phyloP scores from a whole-genome alignment of 805 yeast species.

The Nakazawaea populi region DNA sequence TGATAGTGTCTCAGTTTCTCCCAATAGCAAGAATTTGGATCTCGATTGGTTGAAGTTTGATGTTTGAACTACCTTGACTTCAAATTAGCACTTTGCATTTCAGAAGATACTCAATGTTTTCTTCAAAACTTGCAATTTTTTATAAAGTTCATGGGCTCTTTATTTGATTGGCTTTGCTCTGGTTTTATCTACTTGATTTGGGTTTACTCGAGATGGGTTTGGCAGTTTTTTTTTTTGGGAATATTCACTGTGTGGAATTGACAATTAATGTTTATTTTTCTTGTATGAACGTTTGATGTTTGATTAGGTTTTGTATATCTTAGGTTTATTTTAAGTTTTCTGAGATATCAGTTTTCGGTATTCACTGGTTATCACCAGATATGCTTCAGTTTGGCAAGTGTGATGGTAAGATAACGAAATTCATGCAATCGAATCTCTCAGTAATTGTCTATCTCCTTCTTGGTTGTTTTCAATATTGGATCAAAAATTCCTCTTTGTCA shows the following conservation, averaged over 20 bases:
- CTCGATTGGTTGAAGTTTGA: slow-evolving; percentile 31
- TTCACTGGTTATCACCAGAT: too few species aligned
- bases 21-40: slow-evolving; percentile 22
- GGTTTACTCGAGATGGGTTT: neutral
- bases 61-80: slow-evolving; percentile 12
- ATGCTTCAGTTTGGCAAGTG: too few species aligned
- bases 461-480: too few species aligned
- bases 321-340: too few species aligned
- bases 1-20: neutral
- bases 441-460: too few species aligned
- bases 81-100: neutral
- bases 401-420: too few species aligned
- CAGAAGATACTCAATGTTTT: neutral
- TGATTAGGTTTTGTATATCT: too few species aligned
- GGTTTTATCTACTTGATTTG: neutral
- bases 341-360: too few species aligned
- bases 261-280: neutral
- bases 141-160: neutral
- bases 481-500: too few species aligned
- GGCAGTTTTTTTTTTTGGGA: neutral
- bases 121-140: neutral
- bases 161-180: neutral
- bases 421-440: too few species aligned
- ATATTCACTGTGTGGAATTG: neutral
- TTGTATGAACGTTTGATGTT: neutral